A percentile compares a stretch with the other conserved stretches of the same genome.
Evolutionary conservation across 805 yeast species (phyloP).

Genomic region (Myxozyma vanderwaltii): DNA sequence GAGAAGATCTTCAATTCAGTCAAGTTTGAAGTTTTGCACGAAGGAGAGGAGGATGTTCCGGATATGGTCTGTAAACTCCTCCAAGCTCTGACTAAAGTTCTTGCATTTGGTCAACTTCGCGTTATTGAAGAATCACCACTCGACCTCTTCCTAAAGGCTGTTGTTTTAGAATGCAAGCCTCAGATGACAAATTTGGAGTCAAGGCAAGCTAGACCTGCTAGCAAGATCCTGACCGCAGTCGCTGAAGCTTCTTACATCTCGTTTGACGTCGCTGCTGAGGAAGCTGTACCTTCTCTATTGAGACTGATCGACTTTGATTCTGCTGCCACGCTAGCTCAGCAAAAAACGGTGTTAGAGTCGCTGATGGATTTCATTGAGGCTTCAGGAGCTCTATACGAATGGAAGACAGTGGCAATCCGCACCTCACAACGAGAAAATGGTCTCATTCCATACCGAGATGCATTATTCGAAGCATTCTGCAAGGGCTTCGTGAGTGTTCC

Average conservation of each 20-base stretch:
- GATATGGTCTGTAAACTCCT: slow-evolving; percentile 50
- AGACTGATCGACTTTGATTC: slow-evolving; percentile 39
- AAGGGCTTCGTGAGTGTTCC: slow-evolving; percentile 69
- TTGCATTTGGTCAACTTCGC: slow-evolving; percentile 38
- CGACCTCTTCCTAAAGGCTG: slow-evolving; percentile 47
- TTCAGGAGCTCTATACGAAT: slow-evolving; percentile 51
- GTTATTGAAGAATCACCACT: slow-evolving; percentile 40
- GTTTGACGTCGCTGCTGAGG: slow-evolving; percentile 50
- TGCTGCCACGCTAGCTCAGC: slow-evolving; percentile 49
- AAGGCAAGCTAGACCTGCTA: slow-evolving; percentile 63
- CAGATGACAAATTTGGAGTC: slow-evolving; percentile 54
- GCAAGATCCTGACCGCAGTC: slow-evolving; percentile 58
- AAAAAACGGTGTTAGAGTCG: slow-evolving; percentile 61
- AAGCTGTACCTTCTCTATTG: slow-evolving; percentile 51
- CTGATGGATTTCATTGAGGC: slow-evolving; percentile 60
- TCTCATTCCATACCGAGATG: slow-evolving; percentile 59
- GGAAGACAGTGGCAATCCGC: slow-evolving; percentile 22
- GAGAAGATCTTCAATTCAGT: slow-evolving; percentile 79
- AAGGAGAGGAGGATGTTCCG: slow-evolving; percentile 55
- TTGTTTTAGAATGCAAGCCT: slow-evolving; percentile 49
- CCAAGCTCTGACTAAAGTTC: slow-evolving; percentile 44
- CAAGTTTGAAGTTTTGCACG: slow-evolving; percentile 85
- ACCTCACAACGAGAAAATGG: slow-evolving; percentile 40
- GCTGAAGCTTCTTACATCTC: slow-evolving; percentile 51
- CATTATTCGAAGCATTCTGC: slow-evolving; percentile 66